These are phyloP conservation scores for Ziziphus jujuba DNA, from an alignment of 306 rosid species.

Conservation along the genomic window DNA sequence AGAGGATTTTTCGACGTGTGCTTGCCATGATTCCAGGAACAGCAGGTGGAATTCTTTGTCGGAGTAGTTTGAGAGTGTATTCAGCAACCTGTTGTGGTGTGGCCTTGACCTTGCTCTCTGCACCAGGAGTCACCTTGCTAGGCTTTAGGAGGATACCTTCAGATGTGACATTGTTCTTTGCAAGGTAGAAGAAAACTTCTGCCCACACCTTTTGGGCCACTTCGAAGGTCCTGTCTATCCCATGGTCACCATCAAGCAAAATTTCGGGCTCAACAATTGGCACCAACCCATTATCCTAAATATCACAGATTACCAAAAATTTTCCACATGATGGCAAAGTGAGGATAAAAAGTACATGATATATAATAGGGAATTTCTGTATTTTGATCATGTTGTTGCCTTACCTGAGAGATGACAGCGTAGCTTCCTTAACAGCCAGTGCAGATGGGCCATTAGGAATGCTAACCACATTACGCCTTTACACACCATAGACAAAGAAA, in stretches of 20 bases:
- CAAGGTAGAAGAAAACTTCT: conserved; percentile 86
- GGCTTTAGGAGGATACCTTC: conserved; percentile 97
- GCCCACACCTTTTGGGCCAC: conserved; percentile 85
- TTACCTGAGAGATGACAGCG: conserved; percentile 80
- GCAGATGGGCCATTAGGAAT: conserved; percentile 97
- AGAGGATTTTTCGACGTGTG: neutral
- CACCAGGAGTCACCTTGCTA: conserved; percentile 94
- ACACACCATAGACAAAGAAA: neutral
- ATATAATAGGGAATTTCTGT: neutral
- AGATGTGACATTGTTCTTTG: conserved; percentile 73
- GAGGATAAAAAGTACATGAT: neutral
- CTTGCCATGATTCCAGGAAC: conserved; percentile 94
- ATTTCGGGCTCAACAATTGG: conserved; percentile 98
- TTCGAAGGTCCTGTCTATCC: conserved; percentile 74
- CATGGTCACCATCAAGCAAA: conserved; percentile 85
- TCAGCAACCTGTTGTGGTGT: conserved; percentile 67
- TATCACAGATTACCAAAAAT: neutral
- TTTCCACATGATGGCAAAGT: neutral
- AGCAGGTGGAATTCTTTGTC: conserved; percentile 76
- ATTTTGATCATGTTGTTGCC: neutral
- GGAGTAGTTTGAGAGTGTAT: conserved; percentile 82
- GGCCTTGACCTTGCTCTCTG: conserved; percentile 69
- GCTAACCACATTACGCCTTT: conserved; percentile 75
- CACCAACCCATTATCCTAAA: conserved; percentile 63
- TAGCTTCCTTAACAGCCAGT: conserved; percentile 91